Conservation (phyloP, 805 yeast genomes). For the Monosporozyma yasuniensis region DNA sequence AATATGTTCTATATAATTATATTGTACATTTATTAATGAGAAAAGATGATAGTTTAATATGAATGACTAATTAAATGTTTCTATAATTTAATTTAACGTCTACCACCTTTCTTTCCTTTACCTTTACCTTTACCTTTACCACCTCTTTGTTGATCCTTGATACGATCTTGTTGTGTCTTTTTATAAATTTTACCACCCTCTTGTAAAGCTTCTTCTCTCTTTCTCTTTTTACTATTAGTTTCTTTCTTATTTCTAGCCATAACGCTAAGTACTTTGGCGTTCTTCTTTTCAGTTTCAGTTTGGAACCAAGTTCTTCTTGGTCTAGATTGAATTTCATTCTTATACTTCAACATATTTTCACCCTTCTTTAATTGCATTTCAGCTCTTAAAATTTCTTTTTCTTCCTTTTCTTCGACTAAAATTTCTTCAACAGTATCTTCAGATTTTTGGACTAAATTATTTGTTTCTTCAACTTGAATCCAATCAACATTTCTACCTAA, state of each 20-base stretch:
- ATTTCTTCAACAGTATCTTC: conserved; percentile 61
- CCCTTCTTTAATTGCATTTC: conserved; percentile 88
- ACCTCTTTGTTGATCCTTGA: conserved; percentile 38
- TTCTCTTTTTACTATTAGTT: conserved; percentile 61
- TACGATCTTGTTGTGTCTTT: conserved; percentile 71
- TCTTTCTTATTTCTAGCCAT: conserved; percentile 43
- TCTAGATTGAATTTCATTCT: conserved; percentile 74
- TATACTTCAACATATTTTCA: conserved; percentile 70
- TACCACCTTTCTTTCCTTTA: conserved; percentile 7
- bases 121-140: conserved; percentile 25
- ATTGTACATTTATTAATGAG: neutral
- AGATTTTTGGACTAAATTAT: conserved; percentile 52
- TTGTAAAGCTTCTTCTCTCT: conserved; percentile 57
- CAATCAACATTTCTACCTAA: conserved; percentile 91
- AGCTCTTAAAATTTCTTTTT: conserved; percentile 76
- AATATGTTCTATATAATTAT: neutral
- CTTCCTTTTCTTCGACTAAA: conserved; percentile 77
- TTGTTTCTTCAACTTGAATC: conserved; percentile 66
- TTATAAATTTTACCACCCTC: conserved; percentile 53
- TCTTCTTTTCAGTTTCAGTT: conserved; percentile 36
- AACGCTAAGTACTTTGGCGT: conserved; percentile 30
- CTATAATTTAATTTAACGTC: neutral
- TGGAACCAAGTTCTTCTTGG: conserved; percentile 98
- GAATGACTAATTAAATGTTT: neutral
- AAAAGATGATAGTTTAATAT: neutral